Evolutionary conservation across 164 flowering plant species (phyloP).

Genomic region (Sedum album): DNA sequence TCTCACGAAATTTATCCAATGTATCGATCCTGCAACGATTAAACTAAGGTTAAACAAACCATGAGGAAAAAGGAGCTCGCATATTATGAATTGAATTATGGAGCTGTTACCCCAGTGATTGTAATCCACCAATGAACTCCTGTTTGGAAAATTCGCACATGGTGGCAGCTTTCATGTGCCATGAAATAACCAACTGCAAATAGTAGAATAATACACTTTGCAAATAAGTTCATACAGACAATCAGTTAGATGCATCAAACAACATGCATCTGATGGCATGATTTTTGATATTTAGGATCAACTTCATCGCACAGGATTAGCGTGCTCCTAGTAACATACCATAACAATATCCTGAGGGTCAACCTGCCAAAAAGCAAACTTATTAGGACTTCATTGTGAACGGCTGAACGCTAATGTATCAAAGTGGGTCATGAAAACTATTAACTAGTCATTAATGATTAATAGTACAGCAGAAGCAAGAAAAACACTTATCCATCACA

Average conservation of each 20-base stretch:
- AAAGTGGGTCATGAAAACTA: background rate
- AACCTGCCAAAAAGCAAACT: constrained; percentile 51
- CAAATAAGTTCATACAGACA: background rate
- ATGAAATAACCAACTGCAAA: constrained; percentile 79
- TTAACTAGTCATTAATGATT: too few species aligned
- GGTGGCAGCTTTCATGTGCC: constrained; percentile 99
- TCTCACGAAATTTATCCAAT: constrained; percentile 80
- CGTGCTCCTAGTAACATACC: constrained; percentile 39
- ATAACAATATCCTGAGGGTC: constrained; percentile 95
- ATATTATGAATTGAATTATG: background rate
- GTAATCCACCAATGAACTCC: constrained; percentile 86
- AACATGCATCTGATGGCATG: background rate
- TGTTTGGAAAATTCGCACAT: constrained; percentile 98
- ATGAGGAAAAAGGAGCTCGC: background rate
- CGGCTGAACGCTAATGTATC: background rate
- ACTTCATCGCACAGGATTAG: background rate
- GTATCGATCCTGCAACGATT: constrained; percentile 77
- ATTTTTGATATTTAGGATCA: background rate
- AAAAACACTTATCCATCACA: background rate
- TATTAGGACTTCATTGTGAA: constrained; percentile 1
- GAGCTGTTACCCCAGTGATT: constrained; percentile 64
- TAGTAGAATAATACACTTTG: constrained; percentile 8
- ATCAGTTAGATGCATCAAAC: background rate
- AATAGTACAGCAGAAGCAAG: background rate
- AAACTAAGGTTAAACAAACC: background rate